Evolutionary conservation across 768 basidiomycete species (phyloP), one percentile per base, ranked within the genome.

Genomic region (Suillus subaureus): DNA sequence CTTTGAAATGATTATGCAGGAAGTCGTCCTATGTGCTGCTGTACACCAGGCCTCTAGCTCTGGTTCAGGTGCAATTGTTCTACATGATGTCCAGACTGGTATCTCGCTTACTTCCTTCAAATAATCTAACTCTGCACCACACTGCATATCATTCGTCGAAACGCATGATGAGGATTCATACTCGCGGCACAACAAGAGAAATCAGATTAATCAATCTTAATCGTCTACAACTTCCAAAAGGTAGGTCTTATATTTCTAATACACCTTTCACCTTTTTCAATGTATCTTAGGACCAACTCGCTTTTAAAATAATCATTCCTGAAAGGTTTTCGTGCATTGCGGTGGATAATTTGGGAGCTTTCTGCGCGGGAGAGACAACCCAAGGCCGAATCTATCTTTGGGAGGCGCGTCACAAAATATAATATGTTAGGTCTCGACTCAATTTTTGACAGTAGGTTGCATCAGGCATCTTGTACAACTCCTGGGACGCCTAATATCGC

Each of bases 401-500:
- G 97, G 96, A 98, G 92, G 96, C 90, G 69, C 71, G 89, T 84
- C 64, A 35, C 12, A 6, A 55, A 64, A 23, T 65, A n/a, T 52
- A 58, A 28, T 35, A 26, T n/a, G 26, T 57, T 9, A 21, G 21
- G 12, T 65, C 47, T 35, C 3, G 16, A 43, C 58, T 61, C 45
- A 77, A 26, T 47, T 63, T 66, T 62, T 65, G 72, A 69, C 26
- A 75, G 66, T 78, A 97, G 95, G 83, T 94, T 69, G 83, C 91
- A 12, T 97, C 96, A n/a, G 96, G 96, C n/a, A 89, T 96, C 62
- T 80, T 98, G 55, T 94, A 89, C 81, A 88, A 91, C 70, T 86
- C 92, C 0, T 96, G 96, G 88, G 96, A 98, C 66, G 96, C 96
- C 21, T 97, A 99, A 77, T 99, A 99, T 79, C 92, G 97, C 65